Evolutionary conservation across 345 rosid species (phyloP), one percentile per base, ranked within the genome.

Genomic region (Chamaenerion angustifolium): DNA sequence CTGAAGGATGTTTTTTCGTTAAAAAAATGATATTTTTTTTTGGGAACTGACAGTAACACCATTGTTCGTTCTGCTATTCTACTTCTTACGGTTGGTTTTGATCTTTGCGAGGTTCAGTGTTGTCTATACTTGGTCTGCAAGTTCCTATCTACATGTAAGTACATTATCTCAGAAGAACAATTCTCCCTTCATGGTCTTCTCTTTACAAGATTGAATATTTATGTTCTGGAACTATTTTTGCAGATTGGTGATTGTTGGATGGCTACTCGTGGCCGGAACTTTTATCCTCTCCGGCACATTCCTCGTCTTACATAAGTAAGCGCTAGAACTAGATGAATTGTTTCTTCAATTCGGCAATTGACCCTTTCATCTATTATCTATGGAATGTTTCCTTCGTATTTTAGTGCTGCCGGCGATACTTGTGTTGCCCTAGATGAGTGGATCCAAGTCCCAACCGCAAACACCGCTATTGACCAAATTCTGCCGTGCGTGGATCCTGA

Each of bases 301-400:
- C 70, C 88, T 87, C 54, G 72, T 84, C 41, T 78, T 92, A 56
- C 98, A 92, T 52, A 92, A 92, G 96, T 92, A 80, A 70, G 79
- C 68, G 49, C 4, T 51, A 17, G 16, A 17, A 8, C 14, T 14
- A 4, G 8, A 31, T 6, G 13, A 0, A n/a, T n/a, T n/a, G n/a
- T n/a, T n/a, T n/a, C n/a, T n/a, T n/a, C n/a, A n/a, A n/a, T n/a
- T n/a, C n/a, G n/a, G n/a, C n/a, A n/a, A n/a, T n/a, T n/a, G n/a
- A n/a, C n/a, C n/a, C n/a, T n/a, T n/a, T n/a, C n/a, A n/a, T n/a
- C n/a, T n/a, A n/a, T n/a, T n/a, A n/a, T n/a, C n/a, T 23, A 23
- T 23, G 27, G 27, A 23, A 18, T 8, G 51, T 13, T 48, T n/a
- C n/a, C n/a, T n/a, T 3, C 14, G 0, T 25, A 52, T 35, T 42